phyloP scores from a whole-genome alignment of 1,139 yeast genomes.

The Diutina rugosa region DNA sequence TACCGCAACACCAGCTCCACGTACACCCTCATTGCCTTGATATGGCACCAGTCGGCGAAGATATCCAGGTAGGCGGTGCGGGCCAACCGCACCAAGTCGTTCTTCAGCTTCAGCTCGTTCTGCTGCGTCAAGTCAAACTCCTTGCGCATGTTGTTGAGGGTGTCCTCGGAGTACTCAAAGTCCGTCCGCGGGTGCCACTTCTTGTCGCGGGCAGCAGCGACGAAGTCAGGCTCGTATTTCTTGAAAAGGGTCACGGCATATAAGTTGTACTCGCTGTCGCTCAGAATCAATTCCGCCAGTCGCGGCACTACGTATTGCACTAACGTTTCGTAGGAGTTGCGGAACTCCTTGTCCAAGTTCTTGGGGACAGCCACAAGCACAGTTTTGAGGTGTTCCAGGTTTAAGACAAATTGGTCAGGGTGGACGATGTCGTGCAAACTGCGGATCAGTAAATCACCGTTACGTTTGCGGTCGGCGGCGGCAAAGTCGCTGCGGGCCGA shows the following conservation, averaged over 20 bases:
- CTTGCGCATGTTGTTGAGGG: constrained; percentile 55
- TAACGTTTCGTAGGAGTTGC: constrained; percentile 61
- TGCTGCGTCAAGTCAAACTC: constrained; percentile 69
- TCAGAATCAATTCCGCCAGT: constrained; percentile 56
- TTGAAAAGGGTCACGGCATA: constrained; percentile 78
- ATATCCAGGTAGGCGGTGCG: constrained; percentile 83
- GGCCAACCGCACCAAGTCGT: constrained; percentile 70
- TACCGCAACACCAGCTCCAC: constrained; percentile 73
- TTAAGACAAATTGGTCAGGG: constrained; percentile 71
- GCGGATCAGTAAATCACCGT: constrained; percentile 85
- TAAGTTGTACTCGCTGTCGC: constrained; percentile 62
- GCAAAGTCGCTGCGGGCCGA: constrained; percentile 72
- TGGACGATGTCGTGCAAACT: constrained; percentile 83
- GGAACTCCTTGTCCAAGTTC: constrained; percentile 43
- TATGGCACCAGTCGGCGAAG: constrained; percentile 77
- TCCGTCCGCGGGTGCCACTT: constrained; percentile 88
- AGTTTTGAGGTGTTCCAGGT: constrained; percentile 78
- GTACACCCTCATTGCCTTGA: constrained; percentile 48
- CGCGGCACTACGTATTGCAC: constrained; percentile 84
- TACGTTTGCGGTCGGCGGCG: constrained; percentile 85
- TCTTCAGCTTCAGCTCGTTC: constrained; percentile 61
- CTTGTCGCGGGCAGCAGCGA: constrained; percentile 62
- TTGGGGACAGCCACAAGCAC: constrained; percentile 81
- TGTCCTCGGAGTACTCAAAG: constrained; percentile 73
- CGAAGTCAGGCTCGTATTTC: constrained; percentile 61